A percentile compares a stretch with the other conserved stretches of the same genome.
phyloP scores from a whole-genome alignment of 805 yeast species.

The Schwanniomyces vanrijiae region DNA sequence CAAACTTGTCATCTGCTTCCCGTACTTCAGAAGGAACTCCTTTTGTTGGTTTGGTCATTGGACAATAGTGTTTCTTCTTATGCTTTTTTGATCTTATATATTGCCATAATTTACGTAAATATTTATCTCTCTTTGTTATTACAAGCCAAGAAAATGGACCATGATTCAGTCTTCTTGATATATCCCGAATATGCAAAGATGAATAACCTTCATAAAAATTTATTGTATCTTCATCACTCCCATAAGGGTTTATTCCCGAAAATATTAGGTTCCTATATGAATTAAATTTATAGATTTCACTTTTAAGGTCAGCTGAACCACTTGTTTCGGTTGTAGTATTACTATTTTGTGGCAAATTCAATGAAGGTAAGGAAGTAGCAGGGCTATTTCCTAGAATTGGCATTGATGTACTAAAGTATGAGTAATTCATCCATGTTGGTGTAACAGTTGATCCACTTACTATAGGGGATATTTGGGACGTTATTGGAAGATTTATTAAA shows the following conservation, averaged over 20 bases:
- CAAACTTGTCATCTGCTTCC: constrained; percentile 17
- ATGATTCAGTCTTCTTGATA: constrained; percentile 41
- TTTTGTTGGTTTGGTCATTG: background rate
- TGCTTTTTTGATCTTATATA: constrained; percentile 6
- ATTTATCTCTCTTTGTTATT: constrained; percentile 46
- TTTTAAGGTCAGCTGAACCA: background rate
- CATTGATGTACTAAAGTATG: background rate
- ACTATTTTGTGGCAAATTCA: background rate
- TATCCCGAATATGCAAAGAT: constrained; percentile 41
- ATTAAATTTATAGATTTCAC: background rate
- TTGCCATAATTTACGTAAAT: constrained; percentile 9
- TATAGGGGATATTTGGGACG: background rate
- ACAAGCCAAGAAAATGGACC: constrained; percentile 57
- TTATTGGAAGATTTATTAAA: background rate
- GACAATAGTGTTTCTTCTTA: background rate
- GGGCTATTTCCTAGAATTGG: background rate
- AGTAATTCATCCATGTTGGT: background rate
- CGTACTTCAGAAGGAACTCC: background rate
- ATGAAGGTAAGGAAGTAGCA: background rate
- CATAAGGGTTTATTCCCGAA: constrained; percentile 24
- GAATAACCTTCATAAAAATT: constrained; percentile 43
- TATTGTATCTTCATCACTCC: constrained; percentile 31
- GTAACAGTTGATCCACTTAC: background rate
- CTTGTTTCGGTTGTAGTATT: background rate
- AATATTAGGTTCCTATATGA: constrained; percentile 1